These are phyloP conservation scores for Ensete ventricosum DNA, from an alignment of 176 grass and related monocot species.

Conservation along the genomic window DNA sequence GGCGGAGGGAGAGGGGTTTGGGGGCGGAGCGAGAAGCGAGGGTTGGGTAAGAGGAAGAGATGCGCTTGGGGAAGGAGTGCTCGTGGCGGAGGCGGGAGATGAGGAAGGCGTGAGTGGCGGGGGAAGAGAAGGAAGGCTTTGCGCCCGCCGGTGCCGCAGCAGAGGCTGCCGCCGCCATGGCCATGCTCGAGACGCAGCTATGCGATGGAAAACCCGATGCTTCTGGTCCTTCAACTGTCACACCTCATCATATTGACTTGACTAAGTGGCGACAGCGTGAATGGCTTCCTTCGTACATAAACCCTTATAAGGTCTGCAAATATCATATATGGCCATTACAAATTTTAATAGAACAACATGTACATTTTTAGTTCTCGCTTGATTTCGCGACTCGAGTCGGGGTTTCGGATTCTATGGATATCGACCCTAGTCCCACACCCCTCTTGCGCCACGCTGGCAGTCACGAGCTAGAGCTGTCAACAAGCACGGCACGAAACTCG, in stretches of 20 bases:
- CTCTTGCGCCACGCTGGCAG: no score
- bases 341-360: no score
- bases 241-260: background rate
- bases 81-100: background rate
- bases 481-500: no score
- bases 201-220: constrained; percentile 11
- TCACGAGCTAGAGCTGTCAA: no score
- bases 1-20: constrained; percentile 13
- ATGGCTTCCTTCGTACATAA: no score
- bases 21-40: background rate
- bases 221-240: background rate
- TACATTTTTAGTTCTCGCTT: no score
- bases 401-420: no score
- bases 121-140: background rate
- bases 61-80: constrained; percentile 17
- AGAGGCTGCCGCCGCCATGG: constrained; percentile 3
- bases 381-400: no score
- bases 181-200: background rate
- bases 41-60: background rate
- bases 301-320: no score
- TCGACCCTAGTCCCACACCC: no score
- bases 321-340: no score
- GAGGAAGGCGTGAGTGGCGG: background rate
- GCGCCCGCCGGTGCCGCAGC: background rate
- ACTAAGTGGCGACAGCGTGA: background rate